Conservation (phyloP, 345 rosid genomes). For the Mercurialis annua region DNA sequence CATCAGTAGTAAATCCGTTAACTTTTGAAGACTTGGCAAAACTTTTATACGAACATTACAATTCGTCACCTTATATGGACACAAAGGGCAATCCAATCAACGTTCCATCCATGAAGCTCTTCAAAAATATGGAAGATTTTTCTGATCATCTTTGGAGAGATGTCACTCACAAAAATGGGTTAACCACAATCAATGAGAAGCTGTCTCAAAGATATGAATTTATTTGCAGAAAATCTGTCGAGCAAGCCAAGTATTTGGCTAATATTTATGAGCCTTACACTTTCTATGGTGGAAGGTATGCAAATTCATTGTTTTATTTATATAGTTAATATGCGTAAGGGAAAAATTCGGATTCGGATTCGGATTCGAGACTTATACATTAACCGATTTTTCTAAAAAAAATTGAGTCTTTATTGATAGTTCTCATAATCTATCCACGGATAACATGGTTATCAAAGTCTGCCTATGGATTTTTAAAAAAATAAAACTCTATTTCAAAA, state of each 20-base stretch:
- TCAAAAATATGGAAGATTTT: conserved; percentile 70
- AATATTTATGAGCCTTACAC: conserved; percentile 81
- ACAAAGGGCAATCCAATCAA: conserved; percentile 66
- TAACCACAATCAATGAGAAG: conserved; percentile 42
- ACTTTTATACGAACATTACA: conserved; percentile 71
- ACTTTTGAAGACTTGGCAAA: conserved; percentile 59
- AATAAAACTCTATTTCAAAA: too few relatives aligned
- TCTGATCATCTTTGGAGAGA: conserved; percentile 68
- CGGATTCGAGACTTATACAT: too few relatives aligned
- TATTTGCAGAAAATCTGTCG: conserved; percentile 68
- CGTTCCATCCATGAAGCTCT: conserved; percentile 77
- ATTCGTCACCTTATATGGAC: conserved; percentile 60
- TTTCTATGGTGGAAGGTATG: conserved; percentile 84
- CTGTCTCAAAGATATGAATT: conserved; percentile 52
- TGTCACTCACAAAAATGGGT: conserved; percentile 43
- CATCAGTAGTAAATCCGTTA: conserved; percentile 80
- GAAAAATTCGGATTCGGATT: too few relatives aligned
- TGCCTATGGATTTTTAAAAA: too few relatives aligned
- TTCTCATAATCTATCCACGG: too few relatives aligned
- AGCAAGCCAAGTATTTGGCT: conserved; percentile 81
- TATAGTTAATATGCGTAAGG: too few relatives aligned
- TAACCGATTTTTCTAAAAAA: too few relatives aligned
- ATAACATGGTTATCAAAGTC: too few relatives aligned
- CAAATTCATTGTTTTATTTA: background rate
- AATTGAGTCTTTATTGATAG: too few relatives aligned